Base-by-base conservation (phyloP, 768 basidiomycete genomes). In the Lentinus tigrinus region DNA sequence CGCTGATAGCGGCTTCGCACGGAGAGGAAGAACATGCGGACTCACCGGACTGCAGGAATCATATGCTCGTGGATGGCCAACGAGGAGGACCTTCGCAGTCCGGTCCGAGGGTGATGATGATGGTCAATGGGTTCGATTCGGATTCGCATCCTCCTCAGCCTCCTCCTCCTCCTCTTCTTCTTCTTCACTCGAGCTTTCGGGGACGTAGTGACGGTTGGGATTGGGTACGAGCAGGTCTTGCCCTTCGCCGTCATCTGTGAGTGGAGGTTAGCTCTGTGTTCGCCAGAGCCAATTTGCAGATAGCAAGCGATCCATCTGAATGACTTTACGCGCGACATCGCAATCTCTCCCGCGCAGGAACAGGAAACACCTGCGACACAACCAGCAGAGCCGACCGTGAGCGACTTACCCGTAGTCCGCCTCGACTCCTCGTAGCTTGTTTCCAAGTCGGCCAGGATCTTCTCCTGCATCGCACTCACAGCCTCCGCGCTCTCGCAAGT, bases 221-320 rank as follows among this genome's bases (percentile, higher is more conserved):
- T 91, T 91, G 3, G 78, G 78, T 3, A 88, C 75, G 11, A 90
- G 75, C 21, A 91, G 76, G 66, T 91, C 89, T 55, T 83, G 84
- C 19, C 73, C 74, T 8, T 78, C 76, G 42, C 68, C 48, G 54
- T 60, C 47, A 69, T 70, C 51, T 71, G 59, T 54, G 49, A 37
- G 27, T 14, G 1, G 11, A 27, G 14, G 36, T 53, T 26, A 27
- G 54, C 19, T 19, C 21, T 9, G 6, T 23, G 54, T 42, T 27
- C n/a, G n/a, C n/a, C n/a, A n/a, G n/a, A n/a, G n/a, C n/a, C n/a
- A n/a, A n/a, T n/a, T n/a, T n/a, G n/a, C n/a, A n/a, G n/a, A n/a
- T n/a, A n/a, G n/a, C n/a, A n/a, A n/a, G 31, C 31, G 31, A 31
- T 31, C 1, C 31, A 31, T 31, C 6, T 11, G 31, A 11, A 31